A percentile compares a stretch with the other conserved stretches of the same genome.
These are phyloP conservation scores for Metschnikowia shivogae DNA, from an alignment of 805 yeast species.

Conservation along the genomic window DNA sequence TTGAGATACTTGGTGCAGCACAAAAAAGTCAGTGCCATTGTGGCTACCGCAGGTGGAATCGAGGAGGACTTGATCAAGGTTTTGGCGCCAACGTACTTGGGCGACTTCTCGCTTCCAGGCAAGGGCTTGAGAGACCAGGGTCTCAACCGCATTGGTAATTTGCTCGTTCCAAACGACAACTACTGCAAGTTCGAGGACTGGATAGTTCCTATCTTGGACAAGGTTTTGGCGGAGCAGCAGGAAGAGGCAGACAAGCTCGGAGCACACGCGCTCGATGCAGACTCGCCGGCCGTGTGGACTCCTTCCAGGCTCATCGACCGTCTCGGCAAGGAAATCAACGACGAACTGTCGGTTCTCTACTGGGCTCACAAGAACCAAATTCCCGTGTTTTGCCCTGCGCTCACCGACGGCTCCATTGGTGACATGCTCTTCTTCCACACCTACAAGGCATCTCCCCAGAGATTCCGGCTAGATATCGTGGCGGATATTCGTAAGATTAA, in stretches of 20 bases:
- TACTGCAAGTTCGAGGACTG: slow-evolving; percentile 98
- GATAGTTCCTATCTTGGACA: slow-evolving; percentile 92
- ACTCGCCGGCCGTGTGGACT: slow-evolving; percentile 73
- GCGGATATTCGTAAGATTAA: slow-evolving; percentile 90
- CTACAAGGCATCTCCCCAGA: slow-evolving; percentile 87
- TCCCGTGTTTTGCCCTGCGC: slow-evolving; percentile 95
- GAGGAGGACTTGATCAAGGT: slow-evolving; percentile 97
- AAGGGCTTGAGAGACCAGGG: slow-evolving; percentile 85
- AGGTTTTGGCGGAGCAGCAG: slow-evolving; percentile 85
- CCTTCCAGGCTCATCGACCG: slow-evolving; percentile 92
- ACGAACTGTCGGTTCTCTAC: slow-evolving; percentile 88
- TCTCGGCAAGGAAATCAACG: slow-evolving; percentile 90
- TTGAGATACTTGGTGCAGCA: slow-evolving; percentile 85
- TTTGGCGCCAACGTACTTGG: slow-evolving; percentile 92
- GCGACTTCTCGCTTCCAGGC: slow-evolving; percentile 85
- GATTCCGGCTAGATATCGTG: slow-evolving; percentile 86
- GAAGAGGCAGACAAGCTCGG: slow-evolving; percentile 51
- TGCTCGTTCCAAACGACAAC: slow-evolving; percentile 95
- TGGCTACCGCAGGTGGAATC: slow-evolving; percentile 97
- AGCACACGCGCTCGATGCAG: slow-evolving; percentile 56
- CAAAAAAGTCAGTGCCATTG: slow-evolving; percentile 91
- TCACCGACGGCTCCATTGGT: slow-evolving; percentile 98
- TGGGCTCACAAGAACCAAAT: slow-evolving; percentile 98
- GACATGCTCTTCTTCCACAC: slow-evolving; percentile 99
- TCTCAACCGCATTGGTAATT: slow-evolving; percentile 95